phyloP scores from a whole-genome alignment of 345 rosid genomes.

The Clarkia xantiana region DNA sequence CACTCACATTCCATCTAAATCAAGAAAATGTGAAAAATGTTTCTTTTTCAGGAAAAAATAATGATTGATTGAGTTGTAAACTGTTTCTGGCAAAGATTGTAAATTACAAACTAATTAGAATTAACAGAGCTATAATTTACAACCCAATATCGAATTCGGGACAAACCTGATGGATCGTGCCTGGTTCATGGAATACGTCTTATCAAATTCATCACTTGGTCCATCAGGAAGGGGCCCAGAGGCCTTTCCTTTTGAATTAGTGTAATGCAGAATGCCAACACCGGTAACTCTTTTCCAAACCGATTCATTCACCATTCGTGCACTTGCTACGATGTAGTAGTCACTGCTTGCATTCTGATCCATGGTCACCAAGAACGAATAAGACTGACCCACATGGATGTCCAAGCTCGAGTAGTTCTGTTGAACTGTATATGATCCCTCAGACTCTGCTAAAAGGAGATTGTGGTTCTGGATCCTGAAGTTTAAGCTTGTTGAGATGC shows the following conservation, averaged over 20 bases:
- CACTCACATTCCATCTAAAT: constrained; percentile 88
- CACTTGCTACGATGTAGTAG: constrained; percentile 97
- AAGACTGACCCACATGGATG: constrained; percentile 92
- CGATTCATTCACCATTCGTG: constrained; percentile 79
- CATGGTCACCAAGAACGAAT: constrained; percentile 77
- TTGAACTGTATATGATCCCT: constrained; percentile 95
- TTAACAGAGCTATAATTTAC: too few relatives aligned
- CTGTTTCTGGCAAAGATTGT: too few relatives aligned
- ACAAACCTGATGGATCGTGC: constrained; percentile 94
- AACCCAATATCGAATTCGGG: background rate
- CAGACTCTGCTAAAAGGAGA: constrained; percentile 73
- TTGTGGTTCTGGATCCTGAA: constrained; percentile 95
- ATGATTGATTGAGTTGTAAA: background rate
- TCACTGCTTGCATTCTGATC: constrained; percentile 95
- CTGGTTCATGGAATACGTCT: constrained; percentile 97
- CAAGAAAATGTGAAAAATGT: background rate
- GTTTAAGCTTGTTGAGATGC: constrained; percentile 78
- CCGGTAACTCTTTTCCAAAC: constrained; percentile 90
- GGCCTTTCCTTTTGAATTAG: constrained; percentile 94
- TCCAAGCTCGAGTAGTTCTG: constrained; percentile 97
- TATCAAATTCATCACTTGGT: constrained; percentile 74
- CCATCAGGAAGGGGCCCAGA: constrained; percentile 72
- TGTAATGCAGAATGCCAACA: constrained; percentile 75
- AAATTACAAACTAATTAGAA: too few relatives aligned
- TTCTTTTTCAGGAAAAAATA: background rate